Evolutionary conservation across 2,329 filamentous ascomycete genomes (phyloP).

Genomic region (Verticillium isaacii): DNA sequence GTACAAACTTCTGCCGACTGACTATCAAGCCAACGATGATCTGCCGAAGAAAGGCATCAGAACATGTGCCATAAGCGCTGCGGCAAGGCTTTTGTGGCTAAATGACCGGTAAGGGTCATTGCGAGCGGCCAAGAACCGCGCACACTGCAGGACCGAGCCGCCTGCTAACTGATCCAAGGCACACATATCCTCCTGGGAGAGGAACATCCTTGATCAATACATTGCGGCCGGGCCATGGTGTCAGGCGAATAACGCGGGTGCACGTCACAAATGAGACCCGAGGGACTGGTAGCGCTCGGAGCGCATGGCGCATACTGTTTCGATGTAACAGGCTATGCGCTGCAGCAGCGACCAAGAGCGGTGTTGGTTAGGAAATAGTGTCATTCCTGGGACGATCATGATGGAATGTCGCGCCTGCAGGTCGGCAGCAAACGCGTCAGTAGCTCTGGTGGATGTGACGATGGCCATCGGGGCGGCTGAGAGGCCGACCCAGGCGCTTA

Average conservation of each 20-base stretch:
- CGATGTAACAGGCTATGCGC: not conserved
- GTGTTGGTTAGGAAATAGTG: not conserved
- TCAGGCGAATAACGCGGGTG: not conserved
- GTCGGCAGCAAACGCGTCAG: not conserved
- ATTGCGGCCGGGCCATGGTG: not conserved
- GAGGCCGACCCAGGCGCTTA: slow-evolving; percentile 3
- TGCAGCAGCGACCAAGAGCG: not conserved
- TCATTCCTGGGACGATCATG: not conserved
- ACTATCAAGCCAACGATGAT: not conserved
- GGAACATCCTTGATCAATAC: not conserved
- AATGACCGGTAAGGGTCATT: not conserved
- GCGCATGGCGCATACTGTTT: not conserved
- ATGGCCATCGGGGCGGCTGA: slow-evolving; percentile 1
- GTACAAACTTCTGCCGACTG: not conserved
- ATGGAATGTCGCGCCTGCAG: not conserved
- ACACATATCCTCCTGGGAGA: not conserved
- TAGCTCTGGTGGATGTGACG: not conserved
- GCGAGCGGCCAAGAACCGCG: not conserved
- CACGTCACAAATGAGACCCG: not conserved
- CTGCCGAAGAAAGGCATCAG: not conserved
- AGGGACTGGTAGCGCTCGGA: not conserved
- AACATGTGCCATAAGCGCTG: not conserved
- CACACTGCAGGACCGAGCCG: not conserved
- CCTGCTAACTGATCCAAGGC: not conserved
- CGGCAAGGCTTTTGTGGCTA: not conserved